Evolutionary conservation across 2,329 filamentous ascomycete genomes (phyloP).

Genomic region (Talaromyces pinophilus): DNA sequence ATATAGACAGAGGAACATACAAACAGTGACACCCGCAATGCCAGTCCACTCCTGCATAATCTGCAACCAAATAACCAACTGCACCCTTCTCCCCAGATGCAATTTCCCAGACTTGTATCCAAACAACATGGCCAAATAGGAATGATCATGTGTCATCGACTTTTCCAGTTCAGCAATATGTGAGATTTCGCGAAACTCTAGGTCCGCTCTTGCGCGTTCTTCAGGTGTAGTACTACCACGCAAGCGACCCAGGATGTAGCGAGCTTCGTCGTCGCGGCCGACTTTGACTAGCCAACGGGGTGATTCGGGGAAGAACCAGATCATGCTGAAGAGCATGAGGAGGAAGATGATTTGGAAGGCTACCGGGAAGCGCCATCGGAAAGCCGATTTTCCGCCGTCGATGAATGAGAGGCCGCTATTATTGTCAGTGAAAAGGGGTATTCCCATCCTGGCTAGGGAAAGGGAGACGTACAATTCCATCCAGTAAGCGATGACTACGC

Average conservation of each 20-base stretch:
- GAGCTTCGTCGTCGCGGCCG: slow-evolving; percentile 66
- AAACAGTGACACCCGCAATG: slow-evolving; percentile 69
- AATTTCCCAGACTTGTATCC: slow-evolving; percentile 65
- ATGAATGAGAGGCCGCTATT: slow-evolving; percentile 61
- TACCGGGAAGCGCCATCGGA: slow-evolving; percentile 69
- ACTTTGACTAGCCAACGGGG: slow-evolving; percentile 62
- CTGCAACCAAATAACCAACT: slow-evolving; percentile 71
- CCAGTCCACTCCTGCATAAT: slow-evolving; percentile 71
- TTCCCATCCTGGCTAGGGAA: no score
- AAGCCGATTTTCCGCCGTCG: slow-evolving; percentile 57
- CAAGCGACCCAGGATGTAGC: slow-evolving; percentile 64
- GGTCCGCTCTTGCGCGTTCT: slow-evolving; percentile 57
- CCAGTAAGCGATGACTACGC: slow-evolving; percentile 67
- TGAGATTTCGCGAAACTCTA: slow-evolving; percentile 69
- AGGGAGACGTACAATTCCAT: slow-evolving; percentile 48
- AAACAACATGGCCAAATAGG: slow-evolving; percentile 67
- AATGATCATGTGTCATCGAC: slow-evolving; percentile 53
- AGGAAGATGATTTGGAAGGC: slow-evolving; percentile 70
- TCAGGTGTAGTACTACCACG: slow-evolving; percentile 58
- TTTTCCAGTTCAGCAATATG: slow-evolving; percentile 65
- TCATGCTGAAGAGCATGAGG: slow-evolving; percentile 55
- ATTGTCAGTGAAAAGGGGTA: slow-evolving; percentile 21
- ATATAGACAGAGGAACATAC: slow-evolving; percentile 29
- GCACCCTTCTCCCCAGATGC: slow-evolving; percentile 67
- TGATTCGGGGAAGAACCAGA: slow-evolving; percentile 71